These are phyloP conservation scores for Saccharomyces hybrid DNA, from an alignment of 1,139 yeast species.

Conservation along the genomic window DNA sequence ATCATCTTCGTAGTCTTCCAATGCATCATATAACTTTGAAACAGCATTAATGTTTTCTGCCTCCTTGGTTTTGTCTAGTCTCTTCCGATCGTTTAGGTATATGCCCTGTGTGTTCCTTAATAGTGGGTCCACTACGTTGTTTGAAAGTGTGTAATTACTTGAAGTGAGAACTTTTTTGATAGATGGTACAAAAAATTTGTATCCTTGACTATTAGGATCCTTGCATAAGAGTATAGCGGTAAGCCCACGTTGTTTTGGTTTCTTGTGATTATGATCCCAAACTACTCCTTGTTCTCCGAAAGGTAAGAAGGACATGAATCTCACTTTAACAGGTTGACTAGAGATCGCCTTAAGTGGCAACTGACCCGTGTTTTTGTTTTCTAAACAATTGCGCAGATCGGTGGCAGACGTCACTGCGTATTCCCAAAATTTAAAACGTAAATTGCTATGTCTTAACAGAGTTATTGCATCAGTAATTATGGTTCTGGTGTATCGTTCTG, in stretches of 20 bases:
- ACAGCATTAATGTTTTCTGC: too few species aligned
- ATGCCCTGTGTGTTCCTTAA: neutral
- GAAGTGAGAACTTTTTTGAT: neutral
- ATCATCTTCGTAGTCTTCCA: neutral
- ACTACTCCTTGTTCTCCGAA: too few species aligned
- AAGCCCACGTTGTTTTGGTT: too few species aligned
- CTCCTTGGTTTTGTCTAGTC: too few species aligned
- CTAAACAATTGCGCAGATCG: slow-evolving; percentile 4
- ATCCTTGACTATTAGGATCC: neutral
- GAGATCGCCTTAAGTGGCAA: neutral
- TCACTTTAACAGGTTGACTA: too few species aligned
- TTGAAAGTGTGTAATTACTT: neutral
- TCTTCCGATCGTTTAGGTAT: too few species aligned
- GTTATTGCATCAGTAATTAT: slow-evolving; percentile 4
- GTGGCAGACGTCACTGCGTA: slow-evolving; percentile 5
- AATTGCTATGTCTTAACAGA: neutral
- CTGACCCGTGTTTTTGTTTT: neutral
- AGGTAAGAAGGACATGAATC: too few species aligned
- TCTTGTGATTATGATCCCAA: too few species aligned
- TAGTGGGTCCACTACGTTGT: neutral
- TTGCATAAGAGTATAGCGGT: too few species aligned
- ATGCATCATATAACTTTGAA: too few species aligned
- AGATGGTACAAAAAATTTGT: neutral
- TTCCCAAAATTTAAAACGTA: slow-evolving; percentile 5
- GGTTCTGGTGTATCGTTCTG: slow-evolving; percentile 4